A percentile compares a stretch with the other conserved stretches of the same genome.
Conservation (phyloP, 2,329 filamentous ascomycete genomes). For the Alternaria longipes region DNA sequence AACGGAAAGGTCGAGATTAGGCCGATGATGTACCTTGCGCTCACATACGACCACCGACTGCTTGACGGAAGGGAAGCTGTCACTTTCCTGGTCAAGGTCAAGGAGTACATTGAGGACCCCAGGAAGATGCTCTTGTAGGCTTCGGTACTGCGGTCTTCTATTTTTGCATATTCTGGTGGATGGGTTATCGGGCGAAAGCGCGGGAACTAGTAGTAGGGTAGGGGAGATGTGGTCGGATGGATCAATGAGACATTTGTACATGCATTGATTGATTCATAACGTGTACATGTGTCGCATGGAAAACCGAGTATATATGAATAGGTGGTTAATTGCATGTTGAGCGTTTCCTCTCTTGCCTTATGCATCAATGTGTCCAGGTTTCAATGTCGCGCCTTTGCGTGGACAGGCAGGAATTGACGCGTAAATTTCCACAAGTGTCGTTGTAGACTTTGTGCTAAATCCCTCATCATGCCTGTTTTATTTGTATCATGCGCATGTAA, state of each 20-base stretch:
- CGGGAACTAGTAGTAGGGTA: background rate
- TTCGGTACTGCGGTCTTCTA: background rate
- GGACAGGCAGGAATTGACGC: background rate
- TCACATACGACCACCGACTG: conserved; percentile 97
- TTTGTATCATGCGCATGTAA: background rate
- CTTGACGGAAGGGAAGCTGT: conserved; percentile 95
- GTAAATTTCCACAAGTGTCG: background rate
- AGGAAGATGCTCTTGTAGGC: conserved; percentile 79
- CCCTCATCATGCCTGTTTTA: no score
- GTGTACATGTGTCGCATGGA: background rate
- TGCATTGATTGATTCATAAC: conserved; percentile 6
- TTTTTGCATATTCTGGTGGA: conserved; percentile 1
- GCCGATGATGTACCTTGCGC: conserved; percentile 98
- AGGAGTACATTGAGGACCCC: conserved; percentile 97
- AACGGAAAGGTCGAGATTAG: conserved; percentile 95
- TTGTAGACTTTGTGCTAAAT: no score
- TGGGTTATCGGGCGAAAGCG: background rate
- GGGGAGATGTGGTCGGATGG: background rate
- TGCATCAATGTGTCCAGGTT: background rate
- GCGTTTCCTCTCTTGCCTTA: conserved; percentile 6
- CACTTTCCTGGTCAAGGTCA: conserved; percentile 94
- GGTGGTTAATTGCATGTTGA: conserved; percentile 12
- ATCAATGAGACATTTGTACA: conserved; percentile 10
- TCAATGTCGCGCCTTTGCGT: background rate
- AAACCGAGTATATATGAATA: conserved; percentile 11